phyloP scores from a whole-genome alignment of 257 asterid genomes.

The Oldenlandia corymbosa region DNA sequence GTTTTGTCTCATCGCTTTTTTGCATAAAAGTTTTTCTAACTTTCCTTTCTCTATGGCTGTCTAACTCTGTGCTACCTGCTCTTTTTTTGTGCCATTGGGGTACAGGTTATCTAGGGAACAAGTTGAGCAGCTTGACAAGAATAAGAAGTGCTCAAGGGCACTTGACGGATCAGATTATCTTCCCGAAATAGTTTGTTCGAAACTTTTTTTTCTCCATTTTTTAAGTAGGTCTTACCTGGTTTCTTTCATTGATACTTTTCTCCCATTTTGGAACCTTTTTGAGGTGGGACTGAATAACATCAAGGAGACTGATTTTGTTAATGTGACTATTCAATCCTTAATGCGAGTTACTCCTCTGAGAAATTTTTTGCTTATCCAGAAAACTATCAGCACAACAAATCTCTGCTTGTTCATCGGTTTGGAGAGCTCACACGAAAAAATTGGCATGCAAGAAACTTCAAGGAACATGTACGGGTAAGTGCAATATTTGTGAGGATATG shows the following conservation, averaged over 20 bases:
- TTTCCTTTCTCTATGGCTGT: background rate
- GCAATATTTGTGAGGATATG: background rate
- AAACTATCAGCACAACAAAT: too few relatives aligned
- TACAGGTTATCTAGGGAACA: constrained; percentile 74
- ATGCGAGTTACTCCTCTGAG: too few relatives aligned
- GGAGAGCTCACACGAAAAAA: too few relatives aligned
- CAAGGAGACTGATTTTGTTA: too few relatives aligned
- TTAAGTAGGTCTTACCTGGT: background rate
- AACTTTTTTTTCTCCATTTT: constrained; percentile 1
- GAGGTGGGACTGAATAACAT: too few relatives aligned
- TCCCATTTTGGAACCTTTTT: constrained; percentile 16
- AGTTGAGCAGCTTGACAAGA: constrained; percentile 69
- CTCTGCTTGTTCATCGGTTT: too few relatives aligned
- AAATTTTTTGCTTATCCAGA: too few relatives aligned
- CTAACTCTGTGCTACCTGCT: background rate
- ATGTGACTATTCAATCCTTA: too few relatives aligned
- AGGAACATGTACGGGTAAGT: constrained; percentile 48
- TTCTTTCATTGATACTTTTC: constrained; percentile 5
- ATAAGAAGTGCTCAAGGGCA: constrained; percentile 92
- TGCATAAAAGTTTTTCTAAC: background rate
- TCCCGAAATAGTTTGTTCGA: too few relatives aligned
- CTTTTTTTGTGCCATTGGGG: constrained; percentile 7
- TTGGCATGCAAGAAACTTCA: too few relatives aligned
- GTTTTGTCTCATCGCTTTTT: constrained; percentile 25
- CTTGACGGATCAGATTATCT: too few relatives aligned